Evolutionary conservation across 768 basidiomycete genomes (phyloP).

Genomic region (Hygrocybe coccinea): DNA sequence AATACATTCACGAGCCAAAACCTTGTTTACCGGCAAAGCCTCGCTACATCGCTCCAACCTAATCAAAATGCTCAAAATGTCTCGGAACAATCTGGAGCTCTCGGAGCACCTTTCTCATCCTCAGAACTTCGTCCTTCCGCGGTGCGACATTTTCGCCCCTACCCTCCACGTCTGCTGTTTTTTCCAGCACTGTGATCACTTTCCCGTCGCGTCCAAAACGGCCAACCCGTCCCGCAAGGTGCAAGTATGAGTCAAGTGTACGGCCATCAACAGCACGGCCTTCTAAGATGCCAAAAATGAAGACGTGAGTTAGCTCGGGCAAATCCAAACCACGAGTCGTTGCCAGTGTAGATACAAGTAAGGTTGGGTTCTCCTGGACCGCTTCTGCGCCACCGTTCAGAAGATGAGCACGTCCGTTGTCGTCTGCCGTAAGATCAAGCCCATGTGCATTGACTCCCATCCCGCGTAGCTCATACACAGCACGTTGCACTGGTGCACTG

Average conservation of each 20-base stretch:
- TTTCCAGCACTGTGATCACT: conserved; percentile 57
- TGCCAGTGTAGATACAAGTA: conserved; percentile 66
- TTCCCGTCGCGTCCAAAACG: conserved; percentile 63
- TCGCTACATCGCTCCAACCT: not conserved
- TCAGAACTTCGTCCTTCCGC: conserved; percentile 27
- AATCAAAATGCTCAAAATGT: conserved; percentile 51
- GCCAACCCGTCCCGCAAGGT: conserved; percentile 72
- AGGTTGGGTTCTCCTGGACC: conserved; percentile 46
- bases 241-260: conserved; percentile 58
- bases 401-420: conserved; percentile 41
- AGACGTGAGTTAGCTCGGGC: conserved; percentile 67
- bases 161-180: conserved; percentile 20
- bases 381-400: conserved; percentile 30
- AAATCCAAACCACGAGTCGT: conserved; percentile 72
- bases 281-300: conserved; percentile 60
- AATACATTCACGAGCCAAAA: too few relatives aligned
- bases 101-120: conserved; percentile 43
- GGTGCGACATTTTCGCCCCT: conserved; percentile 25
- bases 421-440: conserved; percentile 47
- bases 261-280: conserved; percentile 36
- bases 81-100: conserved; percentile 43
- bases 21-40: too few relatives aligned
- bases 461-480: conserved; percentile 57
- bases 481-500: conserved; percentile 53
- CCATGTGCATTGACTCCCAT: conserved; percentile 65